A percentile compares a stretch with the other conserved stretches of the same genome.
Conservation (phyloP, 495 filamentous ascomycete species). For the Immersiella caudata region DNA sequence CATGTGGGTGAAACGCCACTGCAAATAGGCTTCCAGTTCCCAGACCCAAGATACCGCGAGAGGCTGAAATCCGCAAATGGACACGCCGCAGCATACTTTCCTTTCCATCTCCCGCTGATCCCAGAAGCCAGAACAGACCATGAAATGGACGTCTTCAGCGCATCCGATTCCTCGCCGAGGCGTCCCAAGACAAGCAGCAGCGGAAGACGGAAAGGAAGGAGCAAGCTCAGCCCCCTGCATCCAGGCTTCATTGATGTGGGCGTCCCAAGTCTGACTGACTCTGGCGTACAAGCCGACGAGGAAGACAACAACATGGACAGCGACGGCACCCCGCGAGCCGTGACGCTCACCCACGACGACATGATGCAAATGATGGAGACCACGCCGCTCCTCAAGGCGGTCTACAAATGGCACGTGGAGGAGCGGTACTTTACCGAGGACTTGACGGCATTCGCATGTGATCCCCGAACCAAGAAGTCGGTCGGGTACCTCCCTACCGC, state of each 20-base stretch:
- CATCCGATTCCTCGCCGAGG: neutral
- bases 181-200: neutral
- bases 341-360: slow-evolving; percentile 2
- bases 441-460: slow-evolving; percentile 17
- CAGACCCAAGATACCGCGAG: no score
- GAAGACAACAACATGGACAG: slow-evolving; percentile 6
- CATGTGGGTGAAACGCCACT: neutral
- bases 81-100: neutral
- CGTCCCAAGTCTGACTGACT: slow-evolving; percentile 6
- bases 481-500: neutral
- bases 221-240: neutral
- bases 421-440: slow-evolving; percentile 11
- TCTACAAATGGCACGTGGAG: slow-evolving; percentile 12
- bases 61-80: no score
- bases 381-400: neutral
- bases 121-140: neutral
- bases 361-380: slow-evolving; percentile 4
- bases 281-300: neutral
- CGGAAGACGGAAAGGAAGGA: neutral
- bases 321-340: slow-evolving; percentile 5
- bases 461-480: slow-evolving; percentile 1
- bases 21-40: neutral
- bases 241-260: neutral
- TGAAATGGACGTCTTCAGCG: neutral
- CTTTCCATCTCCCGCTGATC: neutral